Percentiles rank a stretch among this genome's conserved stretches.
Evolutionary conservation across 768 basidiomycete genomes (phyloP).

Genomic region (Termitomyces sp.): DNA sequence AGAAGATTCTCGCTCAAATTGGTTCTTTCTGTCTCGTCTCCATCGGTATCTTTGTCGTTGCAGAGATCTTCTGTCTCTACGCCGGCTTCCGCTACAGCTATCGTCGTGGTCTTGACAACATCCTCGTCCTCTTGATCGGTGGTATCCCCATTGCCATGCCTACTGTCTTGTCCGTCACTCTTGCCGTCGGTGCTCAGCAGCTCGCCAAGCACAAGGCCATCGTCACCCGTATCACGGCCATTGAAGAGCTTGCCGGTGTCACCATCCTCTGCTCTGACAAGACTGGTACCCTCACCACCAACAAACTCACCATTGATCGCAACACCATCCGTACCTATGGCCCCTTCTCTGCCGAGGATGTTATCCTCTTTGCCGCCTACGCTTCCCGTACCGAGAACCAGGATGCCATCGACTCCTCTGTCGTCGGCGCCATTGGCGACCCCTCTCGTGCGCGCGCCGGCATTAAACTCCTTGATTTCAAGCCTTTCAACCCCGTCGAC

Average conservation of each 20-base stretch:
- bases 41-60: slow-evolving; percentile 92
- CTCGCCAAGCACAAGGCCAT: slow-evolving; percentile 99
- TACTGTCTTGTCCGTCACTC: slow-evolving; percentile 95
- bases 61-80: slow-evolving; percentile 92
- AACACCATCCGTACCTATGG: slow-evolving; percentile 89
- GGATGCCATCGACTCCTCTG: slow-evolving; percentile 92
- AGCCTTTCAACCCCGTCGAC: slow-evolving; percentile 99
- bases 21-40: slow-evolving; percentile 96
- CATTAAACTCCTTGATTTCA: slow-evolving; percentile 97
- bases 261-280: slow-evolving; percentile 99
- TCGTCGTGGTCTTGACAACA: slow-evolving; percentile 94
- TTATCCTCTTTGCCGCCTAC: slow-evolving; percentile 91
- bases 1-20: slow-evolving; percentile 97
- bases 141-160: slow-evolving; percentile 99
- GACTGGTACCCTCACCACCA: slow-evolving; percentile 97
- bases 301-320: slow-evolving; percentile 97
- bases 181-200: slow-evolving; percentile 98
- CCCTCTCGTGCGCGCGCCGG: slow-evolving; percentile 73
- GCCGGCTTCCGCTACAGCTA: slow-evolving; percentile 87
- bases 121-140: slow-evolving; percentile 97
- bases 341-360: slow-evolving; percentile 82
- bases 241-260: slow-evolving; percentile 96
- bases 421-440: slow-evolving; percentile 77
- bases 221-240: slow-evolving; percentile 98
- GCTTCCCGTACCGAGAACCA: slow-evolving; percentile 98